Percentiles rank a stretch among this genome's conserved stretches.
These are phyloP conservation scores for Sporothrix inflata DNA, from an alignment of 2,329 filamentous ascomycete species.

Conservation along the genomic window DNA sequence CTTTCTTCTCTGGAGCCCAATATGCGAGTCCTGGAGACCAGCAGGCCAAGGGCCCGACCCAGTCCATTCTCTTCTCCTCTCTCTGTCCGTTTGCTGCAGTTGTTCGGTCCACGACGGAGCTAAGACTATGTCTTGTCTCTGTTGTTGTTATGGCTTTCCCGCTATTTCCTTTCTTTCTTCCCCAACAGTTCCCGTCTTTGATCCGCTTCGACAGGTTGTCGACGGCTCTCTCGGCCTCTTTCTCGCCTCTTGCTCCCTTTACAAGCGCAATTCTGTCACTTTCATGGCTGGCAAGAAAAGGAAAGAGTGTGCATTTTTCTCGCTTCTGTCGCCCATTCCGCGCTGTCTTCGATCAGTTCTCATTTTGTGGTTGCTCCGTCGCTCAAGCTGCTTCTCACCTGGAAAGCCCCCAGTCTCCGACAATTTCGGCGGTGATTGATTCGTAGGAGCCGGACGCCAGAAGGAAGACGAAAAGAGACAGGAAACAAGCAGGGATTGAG, in stretches of 20 bases:
- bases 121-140: conserved; percentile 14
- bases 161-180: not conserved
- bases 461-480: not conserved
- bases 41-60: not conserved
- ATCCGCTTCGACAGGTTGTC: not conserved
- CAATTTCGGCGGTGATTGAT: conserved; percentile 31
- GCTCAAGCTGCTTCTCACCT: conserved; percentile 16
- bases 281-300: not conserved
- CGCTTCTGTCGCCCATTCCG: conserved; percentile 22
- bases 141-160: conserved; percentile 1
- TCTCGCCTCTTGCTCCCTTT: not conserved
- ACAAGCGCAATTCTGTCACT: not conserved
- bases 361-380: conserved; percentile 26
- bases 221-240: conserved; percentile 15
- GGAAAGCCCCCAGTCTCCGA: conserved; percentile 4
- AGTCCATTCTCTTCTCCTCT: not conserved
- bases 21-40: conserved; percentile 15
- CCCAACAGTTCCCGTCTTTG: conserved; percentile 11
- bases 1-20: conserved; percentile 21
- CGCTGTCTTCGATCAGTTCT: conserved; percentile 22
- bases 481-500: not conserved
- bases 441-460: not conserved
- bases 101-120: conserved; percentile 1
- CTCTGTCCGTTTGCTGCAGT: not conserved
- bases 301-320: not conserved